These are phyloP conservation scores for Mycena latifolia DNA, from an alignment of 768 basidiomycete species.

Conservation along the genomic window DNA sequence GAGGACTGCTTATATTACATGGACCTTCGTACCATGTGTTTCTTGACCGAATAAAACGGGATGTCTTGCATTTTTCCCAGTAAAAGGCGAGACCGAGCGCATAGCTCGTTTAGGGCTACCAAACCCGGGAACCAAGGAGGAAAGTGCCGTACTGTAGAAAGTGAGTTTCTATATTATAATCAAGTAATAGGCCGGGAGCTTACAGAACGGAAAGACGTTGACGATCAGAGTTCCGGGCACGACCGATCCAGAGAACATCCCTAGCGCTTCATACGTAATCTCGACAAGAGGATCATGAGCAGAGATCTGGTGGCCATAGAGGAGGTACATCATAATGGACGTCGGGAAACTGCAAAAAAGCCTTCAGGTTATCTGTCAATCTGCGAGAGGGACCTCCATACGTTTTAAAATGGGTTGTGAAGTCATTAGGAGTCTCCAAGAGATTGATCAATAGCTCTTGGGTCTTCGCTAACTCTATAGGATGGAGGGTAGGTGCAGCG, in stretches of 20 bases:
- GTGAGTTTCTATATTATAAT: neutral
- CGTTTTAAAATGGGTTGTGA: slow-evolving; percentile 32
- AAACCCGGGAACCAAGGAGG: slow-evolving; percentile 53
- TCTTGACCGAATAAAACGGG: slow-evolving; percentile 35
- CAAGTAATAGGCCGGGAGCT: neutral
- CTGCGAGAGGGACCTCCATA: neutral
- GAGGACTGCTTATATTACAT: no score
- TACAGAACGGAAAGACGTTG: slow-evolving; percentile 50
- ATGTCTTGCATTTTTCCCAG: slow-evolving; percentile 34
- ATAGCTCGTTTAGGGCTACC: slow-evolving; percentile 30
- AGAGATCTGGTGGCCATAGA: slow-evolving; percentile 36
- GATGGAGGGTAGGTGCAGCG: slow-evolving; percentile 23
- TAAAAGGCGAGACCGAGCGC: slow-evolving; percentile 32
- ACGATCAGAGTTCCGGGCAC: slow-evolving; percentile 40
- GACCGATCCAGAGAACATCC: slow-evolving; percentile 35
- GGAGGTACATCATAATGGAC: slow-evolving; percentile 38
- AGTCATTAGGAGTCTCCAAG: slow-evolving; percentile 32
- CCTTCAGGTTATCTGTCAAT: neutral
- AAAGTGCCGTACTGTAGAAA: slow-evolving; percentile 47
- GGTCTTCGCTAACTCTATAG: slow-evolving; percentile 34
- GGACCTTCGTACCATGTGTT: slow-evolving; percentile 33
- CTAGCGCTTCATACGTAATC: slow-evolving; percentile 34
- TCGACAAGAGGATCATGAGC: slow-evolving; percentile 35
- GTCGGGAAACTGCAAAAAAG: slow-evolving; percentile 37
- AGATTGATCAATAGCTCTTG: slow-evolving; percentile 35